Percentiles rank a stretch among this genome's conserved stretches.
These are phyloP conservation scores for Mytilinidion resinicola DNA, from an alignment of 495 filamentous ascomycete genomes.

Conservation along the genomic window DNA sequence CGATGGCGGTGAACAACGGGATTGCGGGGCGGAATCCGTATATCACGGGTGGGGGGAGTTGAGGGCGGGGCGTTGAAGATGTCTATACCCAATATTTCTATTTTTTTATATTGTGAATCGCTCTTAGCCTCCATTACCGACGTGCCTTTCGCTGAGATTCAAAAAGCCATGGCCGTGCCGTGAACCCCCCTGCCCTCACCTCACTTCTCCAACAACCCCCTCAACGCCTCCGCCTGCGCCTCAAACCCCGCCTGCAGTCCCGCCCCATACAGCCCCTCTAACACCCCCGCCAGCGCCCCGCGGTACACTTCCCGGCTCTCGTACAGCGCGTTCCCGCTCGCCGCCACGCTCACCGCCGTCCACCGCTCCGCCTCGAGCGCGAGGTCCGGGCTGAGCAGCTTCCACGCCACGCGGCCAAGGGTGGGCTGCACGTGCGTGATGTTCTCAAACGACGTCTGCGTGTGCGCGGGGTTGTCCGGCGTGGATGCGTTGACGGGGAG, in stretches of 20 bases:
- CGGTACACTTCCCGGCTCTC: constrained; percentile 22
- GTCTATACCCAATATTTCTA: background rate
- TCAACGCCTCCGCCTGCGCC: constrained; percentile 13
- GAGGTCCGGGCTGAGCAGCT: background rate
- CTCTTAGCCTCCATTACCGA: too few species aligned
- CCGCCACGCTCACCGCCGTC: constrained; percentile 13
- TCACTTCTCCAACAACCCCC: constrained; percentile 8
- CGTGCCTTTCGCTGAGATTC: too few species aligned
- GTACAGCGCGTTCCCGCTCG: constrained; percentile 18
- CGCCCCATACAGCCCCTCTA: constrained; percentile 7
- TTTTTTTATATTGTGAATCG: background rate
- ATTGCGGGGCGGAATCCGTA: constrained; percentile 17
- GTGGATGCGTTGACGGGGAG: constrained; percentile 16
- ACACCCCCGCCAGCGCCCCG: constrained; percentile 5
- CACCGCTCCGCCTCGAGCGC: constrained; percentile 12
- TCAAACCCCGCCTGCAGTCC: constrained; percentile 19
- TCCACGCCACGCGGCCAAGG: constrained; percentile 16
- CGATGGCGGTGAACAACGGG: constrained; percentile 24
- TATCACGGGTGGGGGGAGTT: constrained; percentile 14
- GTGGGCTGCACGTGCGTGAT: constrained; percentile 19
- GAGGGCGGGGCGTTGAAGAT: background rate
- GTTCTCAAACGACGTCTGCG: constrained; percentile 12
- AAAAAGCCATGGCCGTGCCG: too few species aligned
- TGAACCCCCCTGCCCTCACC: background rate
- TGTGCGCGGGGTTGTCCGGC: constrained; percentile 14